Conservation (phyloP, 495 filamentous ascomycete genomes). For the Astrothelium subdiscretum region DNA sequence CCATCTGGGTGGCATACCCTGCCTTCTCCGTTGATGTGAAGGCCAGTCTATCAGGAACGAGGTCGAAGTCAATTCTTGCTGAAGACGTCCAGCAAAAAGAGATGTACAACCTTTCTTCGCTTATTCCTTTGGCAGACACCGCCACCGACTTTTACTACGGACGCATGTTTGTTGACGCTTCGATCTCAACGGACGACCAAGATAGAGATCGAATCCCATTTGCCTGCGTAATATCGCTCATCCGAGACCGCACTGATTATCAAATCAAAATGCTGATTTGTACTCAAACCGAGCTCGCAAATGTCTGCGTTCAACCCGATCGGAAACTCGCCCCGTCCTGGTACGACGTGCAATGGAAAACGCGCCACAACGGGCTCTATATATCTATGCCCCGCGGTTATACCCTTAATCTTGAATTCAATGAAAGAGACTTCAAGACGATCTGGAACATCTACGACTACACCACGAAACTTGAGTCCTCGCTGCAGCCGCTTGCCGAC, state of each 20-base stretch:
- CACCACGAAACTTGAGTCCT: slow-evolving; percentile 57
- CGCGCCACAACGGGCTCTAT: slow-evolving; percentile 46
- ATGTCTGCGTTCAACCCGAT: slow-evolving; percentile 58
- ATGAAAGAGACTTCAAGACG: slow-evolving; percentile 59
- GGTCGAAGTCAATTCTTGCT: slow-evolving; percentile 37
- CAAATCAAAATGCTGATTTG: slow-evolving; percentile 57
- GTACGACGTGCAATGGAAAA: slow-evolving; percentile 69
- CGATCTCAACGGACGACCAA: slow-evolving; percentile 54
- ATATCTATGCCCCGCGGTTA: slow-evolving; percentile 59
- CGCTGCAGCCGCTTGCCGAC: slow-evolving; percentile 41
- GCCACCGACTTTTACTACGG: slow-evolving; percentile 58
- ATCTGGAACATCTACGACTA: slow-evolving; percentile 76
- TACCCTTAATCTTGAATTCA: slow-evolving; percentile 53
- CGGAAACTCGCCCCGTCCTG: slow-evolving; percentile 59
- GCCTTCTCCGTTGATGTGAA: slow-evolving; percentile 54
- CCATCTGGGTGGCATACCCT: slow-evolving; percentile 66
- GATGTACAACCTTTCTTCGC: background rate
- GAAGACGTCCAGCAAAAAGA: slow-evolving; percentile 44
- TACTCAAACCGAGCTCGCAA: slow-evolving; percentile 64
- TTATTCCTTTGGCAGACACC: slow-evolving; percentile 62
- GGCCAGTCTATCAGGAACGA: slow-evolving; percentile 50
- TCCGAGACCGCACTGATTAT: slow-evolving; percentile 55
- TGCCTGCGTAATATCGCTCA: slow-evolving; percentile 59
- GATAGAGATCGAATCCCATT: slow-evolving; percentile 53
- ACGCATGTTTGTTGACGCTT: slow-evolving; percentile 57